Percentiles rank a stretch among this genome's conserved stretches.
These are phyloP conservation scores for Striga hermonthica DNA, from an alignment of 305 asterid species.

Conservation along the genomic window DNA sequence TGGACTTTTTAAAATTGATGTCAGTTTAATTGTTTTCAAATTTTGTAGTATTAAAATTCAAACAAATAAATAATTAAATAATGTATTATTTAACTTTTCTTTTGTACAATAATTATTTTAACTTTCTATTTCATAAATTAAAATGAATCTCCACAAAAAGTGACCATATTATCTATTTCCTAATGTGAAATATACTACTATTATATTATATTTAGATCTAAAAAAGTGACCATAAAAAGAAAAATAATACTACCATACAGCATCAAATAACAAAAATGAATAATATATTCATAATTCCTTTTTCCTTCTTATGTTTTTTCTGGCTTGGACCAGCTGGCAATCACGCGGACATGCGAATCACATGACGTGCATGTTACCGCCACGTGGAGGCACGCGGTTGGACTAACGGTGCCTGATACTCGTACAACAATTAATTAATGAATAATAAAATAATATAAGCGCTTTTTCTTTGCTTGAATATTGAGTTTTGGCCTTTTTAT, in stretches of 20 bases:
- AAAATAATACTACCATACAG: neutral
- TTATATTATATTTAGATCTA: too few species aligned
- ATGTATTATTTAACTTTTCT: too few species aligned
- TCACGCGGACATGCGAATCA: slow-evolving; percentile 26
- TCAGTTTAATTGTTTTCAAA: too few species aligned
- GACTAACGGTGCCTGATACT: slow-evolving; percentile 33
- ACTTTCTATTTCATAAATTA: too few species aligned
- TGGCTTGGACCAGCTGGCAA: slow-evolving; percentile 4
- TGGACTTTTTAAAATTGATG: too few species aligned
- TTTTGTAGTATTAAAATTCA: too few species aligned
- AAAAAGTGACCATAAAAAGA: neutral
- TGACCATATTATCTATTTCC: neutral
- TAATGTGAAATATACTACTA: too few species aligned
- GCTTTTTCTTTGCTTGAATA: slow-evolving; percentile 9
- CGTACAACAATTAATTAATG: neutral
- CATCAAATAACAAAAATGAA: too few species aligned
- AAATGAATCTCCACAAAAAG: too few species aligned
- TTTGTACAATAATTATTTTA: too few species aligned
- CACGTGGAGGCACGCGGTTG: slow-evolving; percentile 30
- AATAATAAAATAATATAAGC: neutral
- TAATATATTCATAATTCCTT: neutral
- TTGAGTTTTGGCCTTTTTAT: slow-evolving; percentile 15
- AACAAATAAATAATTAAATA: too few species aligned
- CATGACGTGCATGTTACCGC: neutral
- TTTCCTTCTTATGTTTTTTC: neutral